phyloP scores from a whole-genome alignment of 78 protist species.

The slime mould (Dictyostelium discoideum) region DNA sequence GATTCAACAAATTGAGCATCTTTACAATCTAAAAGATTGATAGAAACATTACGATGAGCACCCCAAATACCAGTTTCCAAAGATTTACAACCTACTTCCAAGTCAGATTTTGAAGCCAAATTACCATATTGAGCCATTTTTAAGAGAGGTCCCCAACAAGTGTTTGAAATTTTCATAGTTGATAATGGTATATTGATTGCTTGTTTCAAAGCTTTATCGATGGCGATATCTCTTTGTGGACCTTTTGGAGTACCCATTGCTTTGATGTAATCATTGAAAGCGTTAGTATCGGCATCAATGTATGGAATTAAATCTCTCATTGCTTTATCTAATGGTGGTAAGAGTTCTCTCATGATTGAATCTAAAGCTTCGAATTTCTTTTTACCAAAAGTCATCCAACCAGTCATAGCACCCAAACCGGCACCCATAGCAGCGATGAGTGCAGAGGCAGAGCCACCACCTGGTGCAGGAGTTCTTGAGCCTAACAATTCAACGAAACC shows the following conservation, averaged over 20 bases:
- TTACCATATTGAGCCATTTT: constrained; percentile 62
- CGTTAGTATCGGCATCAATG: constrained; percentile 77
- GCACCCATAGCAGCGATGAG: constrained; percentile 79
- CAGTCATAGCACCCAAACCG: constrained; percentile 81
- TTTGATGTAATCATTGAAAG: constrained; percentile 39
- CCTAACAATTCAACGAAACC: constrained; percentile 53
- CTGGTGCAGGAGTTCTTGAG: constrained; percentile 80
- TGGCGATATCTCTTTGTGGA: constrained; percentile 28
- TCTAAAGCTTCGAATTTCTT: constrained; percentile 72
- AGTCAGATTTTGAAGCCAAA: constrained; percentile 62
- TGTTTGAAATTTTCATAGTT: constrained; percentile 56
- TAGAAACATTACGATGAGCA: constrained; percentile 52
- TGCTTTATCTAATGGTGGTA: constrained; percentile 75
- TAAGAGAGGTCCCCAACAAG: constrained; percentile 39
- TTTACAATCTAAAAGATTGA: constrained; percentile 39
- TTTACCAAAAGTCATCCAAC: constrained; percentile 84
- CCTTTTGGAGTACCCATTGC: constrained; percentile 13
- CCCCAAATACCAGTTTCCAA: constrained; percentile 76
- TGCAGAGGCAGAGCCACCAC: constrained; percentile 84
- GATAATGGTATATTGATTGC: constrained; percentile 43
- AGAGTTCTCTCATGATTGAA: constrained; percentile 44
- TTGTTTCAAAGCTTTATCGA: constrained; percentile 25
- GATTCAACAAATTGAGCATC: neutral
- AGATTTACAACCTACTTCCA: constrained; percentile 69
- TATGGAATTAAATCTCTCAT: constrained; percentile 72